Percentiles rank a stretch among this genome's conserved stretches.
Evolutionary conservation across 192 early-diverging fungal genomes (phyloP).

Genomic region (Coemansia sp.): DNA sequence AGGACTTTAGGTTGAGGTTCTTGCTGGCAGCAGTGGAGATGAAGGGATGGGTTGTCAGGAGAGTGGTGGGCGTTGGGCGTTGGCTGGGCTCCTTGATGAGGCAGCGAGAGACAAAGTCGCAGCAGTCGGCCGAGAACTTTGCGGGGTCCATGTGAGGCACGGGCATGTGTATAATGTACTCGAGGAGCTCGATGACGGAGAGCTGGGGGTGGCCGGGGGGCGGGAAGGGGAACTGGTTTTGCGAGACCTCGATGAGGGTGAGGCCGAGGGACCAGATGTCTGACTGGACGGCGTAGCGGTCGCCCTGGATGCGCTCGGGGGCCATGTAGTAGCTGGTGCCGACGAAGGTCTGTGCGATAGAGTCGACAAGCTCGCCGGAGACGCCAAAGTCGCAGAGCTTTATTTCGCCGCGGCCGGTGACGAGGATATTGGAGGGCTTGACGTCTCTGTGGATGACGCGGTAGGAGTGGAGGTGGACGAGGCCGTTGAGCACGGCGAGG

Average conservation of each 20-base stretch:
- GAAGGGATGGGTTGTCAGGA: slow-evolving; percentile 66
- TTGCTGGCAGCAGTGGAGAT: slow-evolving; percentile 57
- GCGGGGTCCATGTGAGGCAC: slow-evolving; percentile 68
- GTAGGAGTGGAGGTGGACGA: slow-evolving; percentile 85
- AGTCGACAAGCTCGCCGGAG: slow-evolving; percentile 82
- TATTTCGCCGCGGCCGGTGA: slow-evolving; percentile 82
- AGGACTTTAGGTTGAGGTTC: slow-evolving; percentile 62
- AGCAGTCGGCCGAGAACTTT: slow-evolving; percentile 35
- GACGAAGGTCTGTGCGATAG: slow-evolving; percentile 88
- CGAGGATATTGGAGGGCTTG: slow-evolving; percentile 96
- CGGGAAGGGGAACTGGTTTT: slow-evolving; percentile 90
- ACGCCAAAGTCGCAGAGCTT: slow-evolving; percentile 99
- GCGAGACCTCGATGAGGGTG: slow-evolving; percentile 88
- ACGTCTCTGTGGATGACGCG: slow-evolving; percentile 94
- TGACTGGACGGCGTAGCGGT: slow-evolving; percentile 79
- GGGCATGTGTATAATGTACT: slow-evolving; percentile 87
- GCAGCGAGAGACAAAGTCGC: slow-evolving; percentile 52
- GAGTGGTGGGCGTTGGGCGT: slow-evolving; percentile 63
- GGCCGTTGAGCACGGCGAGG: slow-evolving; percentile 80
- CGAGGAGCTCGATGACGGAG: slow-evolving; percentile 87
- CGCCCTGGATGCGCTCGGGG: slow-evolving; percentile 94
- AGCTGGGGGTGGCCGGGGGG: slow-evolving; percentile 69
- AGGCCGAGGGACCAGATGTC: slow-evolving; percentile 97
- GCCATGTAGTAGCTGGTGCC: slow-evolving; percentile 98
- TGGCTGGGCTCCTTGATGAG: slow-evolving; percentile 68